phyloP scores from a whole-genome alignment of 192 early-diverging fungal genomes.

The Neocallimastix lanati region DNA sequence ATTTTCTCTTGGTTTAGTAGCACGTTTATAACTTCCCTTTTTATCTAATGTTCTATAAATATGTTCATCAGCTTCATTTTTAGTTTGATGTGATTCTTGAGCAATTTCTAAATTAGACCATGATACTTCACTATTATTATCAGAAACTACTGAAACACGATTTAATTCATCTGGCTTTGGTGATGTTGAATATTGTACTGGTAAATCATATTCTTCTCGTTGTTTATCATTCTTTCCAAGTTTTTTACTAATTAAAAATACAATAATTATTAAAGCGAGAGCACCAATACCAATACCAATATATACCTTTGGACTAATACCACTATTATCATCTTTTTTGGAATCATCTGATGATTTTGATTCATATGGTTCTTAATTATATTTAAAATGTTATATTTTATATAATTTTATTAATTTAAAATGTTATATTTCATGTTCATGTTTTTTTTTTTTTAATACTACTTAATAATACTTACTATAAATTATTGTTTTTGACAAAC shows the following conservation, averaged over 20 bases:
- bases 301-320: neutral
- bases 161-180: neutral
- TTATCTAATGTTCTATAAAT: neutral
- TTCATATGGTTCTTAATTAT: no score
- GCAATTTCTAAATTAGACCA: neutral
- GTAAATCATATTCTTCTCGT: neutral
- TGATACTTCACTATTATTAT: neutral
- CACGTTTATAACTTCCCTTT: neutral
- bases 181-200: neutral
- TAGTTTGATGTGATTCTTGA: neutral
- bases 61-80: neutral
- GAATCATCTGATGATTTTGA: neutral
- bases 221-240: neutral
- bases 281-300: neutral
- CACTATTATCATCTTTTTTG: neutral
- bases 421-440: no score
- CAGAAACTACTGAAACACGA: neutral
- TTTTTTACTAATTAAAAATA: neutral
- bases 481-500: neutral
- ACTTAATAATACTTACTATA: neutral
- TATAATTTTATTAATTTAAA: no score
- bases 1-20: neutral
- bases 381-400: no score
- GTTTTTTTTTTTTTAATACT: no score
- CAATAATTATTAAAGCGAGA: neutral